A percentile compares a stretch with the other conserved stretches of the same genome.
Evolutionary conservation across 2,329 filamentous ascomycete genomes (phyloP).

Genomic region (Clonostachys rosea): DNA sequence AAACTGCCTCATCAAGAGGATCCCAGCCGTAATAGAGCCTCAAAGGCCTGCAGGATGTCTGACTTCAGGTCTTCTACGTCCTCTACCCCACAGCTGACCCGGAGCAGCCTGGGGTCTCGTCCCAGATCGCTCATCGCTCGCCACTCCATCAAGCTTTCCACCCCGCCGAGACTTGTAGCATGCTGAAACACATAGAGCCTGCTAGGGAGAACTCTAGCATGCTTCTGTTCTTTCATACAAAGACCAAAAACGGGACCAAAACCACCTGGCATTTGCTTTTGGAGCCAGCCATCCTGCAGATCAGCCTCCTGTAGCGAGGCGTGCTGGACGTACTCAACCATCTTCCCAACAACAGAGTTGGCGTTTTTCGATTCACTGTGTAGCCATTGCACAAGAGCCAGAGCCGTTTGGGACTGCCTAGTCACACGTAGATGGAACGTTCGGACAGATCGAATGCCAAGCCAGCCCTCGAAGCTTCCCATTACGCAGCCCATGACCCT

Average conservation of each 20-base stretch:
- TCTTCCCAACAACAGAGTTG: slow-evolving; percentile 69
- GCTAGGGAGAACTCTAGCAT: slow-evolving; percentile 96
- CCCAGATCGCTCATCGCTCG: slow-evolving; percentile 96
- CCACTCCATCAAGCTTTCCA: slow-evolving; percentile 88
- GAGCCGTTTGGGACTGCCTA: slow-evolving; percentile 96
- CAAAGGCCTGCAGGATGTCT: slow-evolving; percentile 82
- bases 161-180: slow-evolving; percentile 86
- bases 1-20: too few species aligned
- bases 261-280: too few species aligned
- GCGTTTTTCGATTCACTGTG: slow-evolving; percentile 76
- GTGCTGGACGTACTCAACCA: slow-evolving; percentile 73
- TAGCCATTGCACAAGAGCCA: slow-evolving; percentile 91
- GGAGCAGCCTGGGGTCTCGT: slow-evolving; percentile 78
- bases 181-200: slow-evolving; percentile 86
- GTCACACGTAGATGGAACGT: slow-evolving; percentile 90
- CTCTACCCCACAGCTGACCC: slow-evolving; percentile 91
- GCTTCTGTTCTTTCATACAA: slow-evolving; percentile 39
- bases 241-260: too few species aligned
- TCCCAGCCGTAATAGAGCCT: slow-evolving; percentile 23
- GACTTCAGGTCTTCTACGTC: slow-evolving; percentile 78
- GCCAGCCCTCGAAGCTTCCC: slow-evolving; percentile 94
- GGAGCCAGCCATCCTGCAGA: slow-evolving; percentile 69
- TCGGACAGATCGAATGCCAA: slow-evolving; percentile 94
- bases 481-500: slow-evolving; percentile 97
- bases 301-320: slow-evolving; percentile 88